Conservation (phyloP, 2,329 filamentous ascomycete genomes). For the Mycogone perniciosa region DNA sequence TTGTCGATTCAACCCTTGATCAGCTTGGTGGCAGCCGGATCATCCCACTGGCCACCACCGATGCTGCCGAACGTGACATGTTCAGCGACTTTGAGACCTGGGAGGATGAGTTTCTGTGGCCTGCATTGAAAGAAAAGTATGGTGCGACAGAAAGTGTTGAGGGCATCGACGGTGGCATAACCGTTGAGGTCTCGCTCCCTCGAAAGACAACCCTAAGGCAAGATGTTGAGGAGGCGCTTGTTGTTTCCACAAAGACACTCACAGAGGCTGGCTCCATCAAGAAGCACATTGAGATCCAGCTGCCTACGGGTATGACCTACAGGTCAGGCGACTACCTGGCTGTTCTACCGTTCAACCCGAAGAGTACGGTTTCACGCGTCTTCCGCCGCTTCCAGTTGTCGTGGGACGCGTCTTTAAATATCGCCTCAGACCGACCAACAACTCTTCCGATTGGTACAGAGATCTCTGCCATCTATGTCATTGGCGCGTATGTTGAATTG, state of each 20-base stretch:
- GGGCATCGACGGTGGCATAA: conserved; percentile 20
- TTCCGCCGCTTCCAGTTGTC: conserved; percentile 60
- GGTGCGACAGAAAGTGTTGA: conserved; percentile 24
- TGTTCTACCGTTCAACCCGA: conserved; percentile 64
- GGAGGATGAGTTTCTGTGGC: conserved; percentile 52
- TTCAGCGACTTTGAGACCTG: conserved; percentile 62
- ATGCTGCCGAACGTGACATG: conserved; percentile 58
- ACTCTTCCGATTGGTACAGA: conserved; percentile 49
- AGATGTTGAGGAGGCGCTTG: conserved; percentile 55
- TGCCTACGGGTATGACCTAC: conserved; percentile 62
- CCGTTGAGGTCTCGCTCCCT: conserved; percentile 46
- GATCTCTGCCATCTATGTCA: conserved; percentile 55
- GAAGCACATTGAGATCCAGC: conserved; percentile 58
- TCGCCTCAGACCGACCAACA: conserved; percentile 46
- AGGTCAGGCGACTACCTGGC: conserved; percentile 71
- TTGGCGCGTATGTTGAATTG: conserved; percentile 67
- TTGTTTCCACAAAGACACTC: conserved; percentile 47
- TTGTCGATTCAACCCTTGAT: conserved; percentile 50
- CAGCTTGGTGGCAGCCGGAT: conserved; percentile 30
- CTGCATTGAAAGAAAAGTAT: conserved; percentile 41
- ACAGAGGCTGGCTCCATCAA: conserved; percentile 50
- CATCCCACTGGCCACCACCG: conserved; percentile 45
- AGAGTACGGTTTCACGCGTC: conserved; percentile 53
- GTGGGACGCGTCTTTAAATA: conserved; percentile 61
- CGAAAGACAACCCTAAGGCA: conserved; percentile 54